phyloP scores from a whole-genome alignment of 2,329 filamentous ascomycete species.

The Aquanectria penicillioides region DNA sequence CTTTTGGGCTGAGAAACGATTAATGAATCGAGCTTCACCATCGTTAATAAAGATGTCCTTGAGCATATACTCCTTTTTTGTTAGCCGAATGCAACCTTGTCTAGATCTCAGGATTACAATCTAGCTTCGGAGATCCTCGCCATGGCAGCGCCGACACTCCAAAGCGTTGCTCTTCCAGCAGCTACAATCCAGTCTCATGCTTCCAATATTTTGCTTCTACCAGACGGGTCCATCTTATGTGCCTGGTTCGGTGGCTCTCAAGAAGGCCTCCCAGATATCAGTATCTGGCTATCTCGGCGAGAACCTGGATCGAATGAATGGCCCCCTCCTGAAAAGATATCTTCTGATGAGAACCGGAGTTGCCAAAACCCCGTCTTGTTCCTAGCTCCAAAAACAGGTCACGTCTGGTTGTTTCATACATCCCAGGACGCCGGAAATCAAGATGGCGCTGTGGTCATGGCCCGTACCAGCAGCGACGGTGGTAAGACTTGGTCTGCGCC shows the following conservation, averaged over 20 bases:
- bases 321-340: constrained; percentile 48
- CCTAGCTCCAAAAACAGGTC: constrained; percentile 43
- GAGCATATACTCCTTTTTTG: too few species aligned
- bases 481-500: constrained; percentile 50
- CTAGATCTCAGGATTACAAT: too few species aligned
- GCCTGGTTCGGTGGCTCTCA: constrained; percentile 58
- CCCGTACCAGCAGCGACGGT: constrained; percentile 47
- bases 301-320: constrained; percentile 43
- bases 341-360: constrained; percentile 51
- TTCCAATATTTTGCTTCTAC: constrained; percentile 54
- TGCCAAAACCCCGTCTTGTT: constrained; percentile 58
- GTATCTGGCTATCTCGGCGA: constrained; percentile 53
- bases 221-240: constrained; percentile 53
- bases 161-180: constrained; percentile 45
- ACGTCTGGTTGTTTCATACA: constrained; percentile 56
- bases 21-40: too few species aligned
- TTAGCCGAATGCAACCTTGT: too few species aligned
- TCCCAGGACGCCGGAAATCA: constrained; percentile 57
- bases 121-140: background rate
- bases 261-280: constrained; percentile 56
- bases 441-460: constrained; percentile 52
- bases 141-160: constrained; percentile 7
- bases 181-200: constrained; percentile 56
- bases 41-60: too few species aligned
- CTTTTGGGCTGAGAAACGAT: too few species aligned